Conservation (phyloP, 768 basidiomycete species). For the Gloeostereum incarnatum region DNA sequence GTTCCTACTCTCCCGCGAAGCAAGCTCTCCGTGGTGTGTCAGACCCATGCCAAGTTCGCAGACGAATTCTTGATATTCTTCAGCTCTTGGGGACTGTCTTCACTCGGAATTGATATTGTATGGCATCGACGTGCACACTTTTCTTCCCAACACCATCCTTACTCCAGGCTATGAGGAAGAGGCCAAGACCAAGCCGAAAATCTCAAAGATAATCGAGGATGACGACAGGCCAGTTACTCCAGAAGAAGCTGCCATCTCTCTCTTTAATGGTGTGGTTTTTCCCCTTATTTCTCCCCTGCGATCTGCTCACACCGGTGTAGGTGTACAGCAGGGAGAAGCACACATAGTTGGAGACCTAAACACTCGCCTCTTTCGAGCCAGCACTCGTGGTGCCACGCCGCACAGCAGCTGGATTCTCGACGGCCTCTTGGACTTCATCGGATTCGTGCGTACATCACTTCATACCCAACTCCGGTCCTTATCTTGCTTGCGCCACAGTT, state of each 20-base stretch:
- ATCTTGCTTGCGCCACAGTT: constrained; percentile 24
- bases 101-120: constrained; percentile 76
- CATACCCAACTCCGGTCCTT: constrained; percentile 3
- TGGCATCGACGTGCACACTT: constrained; percentile 69
- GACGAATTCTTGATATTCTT: background rate
- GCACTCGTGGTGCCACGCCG: constrained; percentile 55
- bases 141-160: constrained; percentile 76
- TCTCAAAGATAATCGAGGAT: constrained; percentile 71
- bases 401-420: constrained; percentile 56
- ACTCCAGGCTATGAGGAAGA: constrained; percentile 51
- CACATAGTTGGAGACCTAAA: constrained; percentile 73
- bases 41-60: background rate
- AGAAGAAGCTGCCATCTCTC: constrained; percentile 47
- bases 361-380: constrained; percentile 57
- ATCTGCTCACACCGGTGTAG: constrained; percentile 21
- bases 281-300: background rate
- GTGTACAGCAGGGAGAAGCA: constrained; percentile 57
- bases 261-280: constrained; percentile 59
- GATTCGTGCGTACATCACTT: constrained; percentile 27
- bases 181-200: constrained; percentile 56
- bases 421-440: constrained; percentile 30
- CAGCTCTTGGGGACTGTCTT: constrained; percentile 79
- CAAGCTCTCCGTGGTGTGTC: constrained; percentile 70
- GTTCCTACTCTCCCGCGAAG: constrained; percentile 77
- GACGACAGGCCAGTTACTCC: constrained; percentile 55